These are phyloP conservation scores for Cryoendolithus antarcticus DNA, from an alignment of 2,329 filamentous ascomycete genomes.

Conservation along the genomic window DNA sequence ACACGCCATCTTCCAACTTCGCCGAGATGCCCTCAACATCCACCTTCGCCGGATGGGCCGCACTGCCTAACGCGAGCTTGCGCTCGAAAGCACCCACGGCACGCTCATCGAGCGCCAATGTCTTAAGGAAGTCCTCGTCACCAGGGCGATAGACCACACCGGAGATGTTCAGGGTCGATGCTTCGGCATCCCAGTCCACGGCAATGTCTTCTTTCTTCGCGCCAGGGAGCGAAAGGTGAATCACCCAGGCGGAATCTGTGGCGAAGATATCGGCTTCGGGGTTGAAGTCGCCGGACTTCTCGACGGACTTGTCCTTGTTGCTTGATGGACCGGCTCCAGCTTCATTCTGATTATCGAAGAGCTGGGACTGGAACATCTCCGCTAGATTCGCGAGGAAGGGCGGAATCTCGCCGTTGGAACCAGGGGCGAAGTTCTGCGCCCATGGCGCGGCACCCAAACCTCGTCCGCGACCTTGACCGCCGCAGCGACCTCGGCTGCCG, in stretches of 20 bases:
- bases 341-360: slow-evolving; percentile 23
- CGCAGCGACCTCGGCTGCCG: slow-evolving; percentile 8
- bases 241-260: slow-evolving; percentile 49
- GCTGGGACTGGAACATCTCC: slow-evolving; percentile 22
- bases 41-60: slow-evolving; percentile 46
- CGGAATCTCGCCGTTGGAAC: slow-evolving; percentile 6
- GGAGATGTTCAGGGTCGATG: slow-evolving; percentile 51
- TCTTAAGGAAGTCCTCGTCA: slow-evolving; percentile 56
- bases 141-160: slow-evolving; percentile 64
- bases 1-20: slow-evolving; percentile 65
- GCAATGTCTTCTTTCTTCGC: slow-evolving; percentile 68
- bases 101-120: slow-evolving; percentile 52
- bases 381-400: slow-evolving; percentile 13
- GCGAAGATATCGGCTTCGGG: slow-evolving; percentile 68
- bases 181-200: slow-evolving; percentile 63
- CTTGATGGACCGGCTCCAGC: neutral
- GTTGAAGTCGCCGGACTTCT: slow-evolving; percentile 38
- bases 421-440: slow-evolving; percentile 3
- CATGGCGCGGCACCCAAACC: slow-evolving; percentile 16
- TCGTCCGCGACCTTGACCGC: slow-evolving; percentile 18
- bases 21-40: slow-evolving; percentile 58
- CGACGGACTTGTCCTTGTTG: slow-evolving; percentile 22
- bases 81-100: slow-evolving; percentile 65
- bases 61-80: slow-evolving; percentile 48
- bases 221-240: slow-evolving; percentile 65